A percentile compares a stretch with the other conserved stretches of the same genome.
phyloP scores from a whole-genome alignment of 768 basidiomycete species.

The Boletus eberwhitei region DNA sequence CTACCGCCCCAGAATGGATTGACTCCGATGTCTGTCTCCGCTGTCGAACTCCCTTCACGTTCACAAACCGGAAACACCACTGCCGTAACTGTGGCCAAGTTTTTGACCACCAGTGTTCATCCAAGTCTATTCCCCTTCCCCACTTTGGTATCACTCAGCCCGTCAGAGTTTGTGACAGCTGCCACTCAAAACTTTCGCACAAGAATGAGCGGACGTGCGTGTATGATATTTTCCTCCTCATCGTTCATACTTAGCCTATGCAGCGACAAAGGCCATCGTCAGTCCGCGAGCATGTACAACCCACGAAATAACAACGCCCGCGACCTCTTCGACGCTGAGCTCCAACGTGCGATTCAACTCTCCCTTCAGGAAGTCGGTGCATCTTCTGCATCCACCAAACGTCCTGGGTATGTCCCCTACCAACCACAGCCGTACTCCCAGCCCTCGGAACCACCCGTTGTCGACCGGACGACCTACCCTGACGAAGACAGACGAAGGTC shows the following conservation, averaged over 20 bases:
- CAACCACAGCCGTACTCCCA: slow-evolving; percentile 44
- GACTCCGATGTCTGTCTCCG: slow-evolving; percentile 94
- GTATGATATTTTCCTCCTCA: not conserved
- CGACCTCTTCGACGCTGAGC: slow-evolving; percentile 77
- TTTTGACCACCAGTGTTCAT: slow-evolving; percentile 92
- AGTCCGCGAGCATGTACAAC: slow-evolving; percentile 52
- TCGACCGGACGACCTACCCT: slow-evolving; percentile 54
- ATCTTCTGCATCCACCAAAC: slow-evolving; percentile 40
- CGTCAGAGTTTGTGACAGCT: slow-evolving; percentile 92
- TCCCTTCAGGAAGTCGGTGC: slow-evolving; percentile 76
- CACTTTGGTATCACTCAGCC: slow-evolving; percentile 91
- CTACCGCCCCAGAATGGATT: slow-evolving; percentile 94
- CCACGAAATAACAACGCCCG: slow-evolving; percentile 54
- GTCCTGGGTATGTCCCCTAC: slow-evolving; percentile 68
- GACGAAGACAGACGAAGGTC: slow-evolving; percentile 13
- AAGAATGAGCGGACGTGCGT: slow-evolving; percentile 58
- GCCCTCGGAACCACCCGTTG: slow-evolving; percentile 62
- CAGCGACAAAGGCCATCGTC: slow-evolving; percentile 50
- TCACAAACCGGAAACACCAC: slow-evolving; percentile 97
- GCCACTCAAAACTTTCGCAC: slow-evolving; percentile 72
- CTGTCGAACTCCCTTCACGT: slow-evolving; percentile 86
- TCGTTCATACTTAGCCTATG: not conserved
- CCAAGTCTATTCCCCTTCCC: slow-evolving; percentile 78
- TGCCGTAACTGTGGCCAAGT: slow-evolving; percentile 98
- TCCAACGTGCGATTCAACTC: slow-evolving; percentile 90